Evolutionary conservation across 345 rosid species (phyloP).

Genomic region (Crucihimalaya himalaica): DNA sequence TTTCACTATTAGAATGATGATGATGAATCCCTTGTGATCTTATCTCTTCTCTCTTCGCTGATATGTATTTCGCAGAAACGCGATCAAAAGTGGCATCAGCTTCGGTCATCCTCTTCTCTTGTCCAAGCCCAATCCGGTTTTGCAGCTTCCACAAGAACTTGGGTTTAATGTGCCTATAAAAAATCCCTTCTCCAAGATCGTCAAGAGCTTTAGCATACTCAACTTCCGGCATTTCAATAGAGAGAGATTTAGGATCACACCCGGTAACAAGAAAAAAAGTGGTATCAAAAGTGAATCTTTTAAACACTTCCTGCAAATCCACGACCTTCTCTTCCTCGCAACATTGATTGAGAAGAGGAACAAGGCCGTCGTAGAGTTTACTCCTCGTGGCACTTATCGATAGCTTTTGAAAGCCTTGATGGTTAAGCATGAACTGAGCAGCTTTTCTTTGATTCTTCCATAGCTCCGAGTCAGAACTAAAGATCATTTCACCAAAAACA

Average conservation of each 20-base stretch:
- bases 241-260: conserved; percentile 47
- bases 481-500: conserved; percentile 36
- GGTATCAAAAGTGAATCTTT: conserved; percentile 47
- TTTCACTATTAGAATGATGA: conserved; percentile 4
- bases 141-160: conserved; percentile 46
- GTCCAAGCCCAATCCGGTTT: conserved; percentile 38
- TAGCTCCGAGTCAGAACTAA: conserved; percentile 39
- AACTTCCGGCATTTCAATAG: conserved; percentile 34
- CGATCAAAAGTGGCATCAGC: conserved; percentile 30
- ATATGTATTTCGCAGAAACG: conserved; percentile 21
- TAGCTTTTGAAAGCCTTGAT: conserved; percentile 28
- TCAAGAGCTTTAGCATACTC: conserved; percentile 43
- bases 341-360: conserved; percentile 39
- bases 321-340: conserved; percentile 20
- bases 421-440: conserved; percentile 20
- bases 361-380: conserved; percentile 28
- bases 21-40: neutral
- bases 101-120: conserved; percentile 44
- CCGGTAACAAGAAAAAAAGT: conserved; percentile 42
- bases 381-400: conserved; percentile 11
- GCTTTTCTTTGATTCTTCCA: conserved; percentile 41
- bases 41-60: conserved; percentile 39
- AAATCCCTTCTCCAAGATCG: conserved; percentile 32
- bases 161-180: conserved; percentile 28
- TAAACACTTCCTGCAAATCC: conserved; percentile 48